Base-by-base conservation (phyloP, 2,329 filamentous ascomycete species). In the Periconia digitata region DNA sequence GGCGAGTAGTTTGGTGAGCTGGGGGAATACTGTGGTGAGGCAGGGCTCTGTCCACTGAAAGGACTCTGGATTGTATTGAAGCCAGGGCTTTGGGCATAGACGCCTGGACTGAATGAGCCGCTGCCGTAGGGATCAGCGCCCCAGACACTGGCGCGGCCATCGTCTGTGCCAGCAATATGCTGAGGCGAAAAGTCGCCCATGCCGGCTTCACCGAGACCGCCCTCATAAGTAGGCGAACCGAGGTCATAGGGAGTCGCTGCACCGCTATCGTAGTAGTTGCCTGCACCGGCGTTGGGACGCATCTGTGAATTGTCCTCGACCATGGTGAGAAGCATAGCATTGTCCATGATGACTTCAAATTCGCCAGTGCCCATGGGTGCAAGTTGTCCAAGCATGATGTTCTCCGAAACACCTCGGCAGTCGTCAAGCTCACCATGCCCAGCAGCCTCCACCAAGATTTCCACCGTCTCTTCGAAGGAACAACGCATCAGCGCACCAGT, bases 401-500 rank as follows among this genome's bases (percentile, higher is more conserved):
- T 99, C 76, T 99, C 94, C 15, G 94, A 97, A 43, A 99, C 92
- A 80, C 94, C 94, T 51, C 91, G 89, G 77, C 95, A 99, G 73
- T 99, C 94, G 67, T 99, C 94, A 24, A 99, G 81, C 73, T 99
- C 94, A 69, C 94, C 94, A 43, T 90, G 90, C 15, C 91, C 90
- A 20, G 94, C 94, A 52, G 94, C 95, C 69, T 99, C 94, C 17
- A 99, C 84, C 44, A 99, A 79, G 78, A 99, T 99, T 70, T 99
- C 95, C 35, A 99, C 94, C 0, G 94, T 99, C 73, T 99, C 95
- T 75, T 99, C 94, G 75, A 99, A 99, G 2, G 94, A 99, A 80
- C 95, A 99, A 72, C 94, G 88, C 94, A 99, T 99, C 63, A 99
- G 81, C 8, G 94, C 95, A 78, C 94, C 94, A 53, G 95, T 99